These are phyloP conservation scores for Cucurbita maxima DNA, from an alignment of 306 rosid genomes.

Conservation along the genomic window DNA sequence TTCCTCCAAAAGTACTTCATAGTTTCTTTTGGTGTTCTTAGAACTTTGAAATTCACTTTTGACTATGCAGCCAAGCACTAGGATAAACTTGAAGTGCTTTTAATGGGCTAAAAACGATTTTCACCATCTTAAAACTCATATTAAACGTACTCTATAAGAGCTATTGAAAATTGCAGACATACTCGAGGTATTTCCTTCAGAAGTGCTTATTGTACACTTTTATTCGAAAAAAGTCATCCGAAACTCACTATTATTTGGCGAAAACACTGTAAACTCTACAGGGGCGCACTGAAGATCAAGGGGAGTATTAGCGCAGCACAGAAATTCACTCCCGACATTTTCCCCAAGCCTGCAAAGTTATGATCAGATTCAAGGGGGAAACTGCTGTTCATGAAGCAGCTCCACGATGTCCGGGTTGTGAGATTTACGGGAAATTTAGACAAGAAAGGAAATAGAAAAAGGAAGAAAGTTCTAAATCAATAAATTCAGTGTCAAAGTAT, in stretches of 20 bases:
- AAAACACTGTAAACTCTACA: conserved; percentile 18
- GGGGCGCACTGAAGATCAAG: conserved; percentile 79
- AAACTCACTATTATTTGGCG: neutral
- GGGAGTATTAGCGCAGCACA: conserved; percentile 82
- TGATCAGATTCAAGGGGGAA: conserved; percentile 22
- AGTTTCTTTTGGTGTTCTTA: neutral
- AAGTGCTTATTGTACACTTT: neutral
- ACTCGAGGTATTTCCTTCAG: neutral
- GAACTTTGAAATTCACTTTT: neutral
- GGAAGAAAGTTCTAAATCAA: neutral
- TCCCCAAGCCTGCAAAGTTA: conserved; percentile 91
- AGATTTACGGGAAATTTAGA: neutral
- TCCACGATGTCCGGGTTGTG: neutral
- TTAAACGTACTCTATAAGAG: neutral
- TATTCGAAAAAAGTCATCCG: neutral
- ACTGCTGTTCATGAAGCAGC: conserved; percentile 5
- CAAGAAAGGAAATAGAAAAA: neutral
- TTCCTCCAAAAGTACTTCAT: neutral
- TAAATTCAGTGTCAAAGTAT: neutral
- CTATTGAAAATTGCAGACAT: neutral
- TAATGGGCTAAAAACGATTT: neutral
- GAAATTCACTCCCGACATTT: conserved; percentile 81
- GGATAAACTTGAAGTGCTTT: neutral
- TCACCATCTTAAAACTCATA: neutral
- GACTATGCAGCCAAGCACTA: neutral